Percentiles rank a stretch among this genome's conserved stretches.
phyloP scores from a whole-genome alignment of 805 yeast genomes.

The Suhomyces faveliae region DNA sequence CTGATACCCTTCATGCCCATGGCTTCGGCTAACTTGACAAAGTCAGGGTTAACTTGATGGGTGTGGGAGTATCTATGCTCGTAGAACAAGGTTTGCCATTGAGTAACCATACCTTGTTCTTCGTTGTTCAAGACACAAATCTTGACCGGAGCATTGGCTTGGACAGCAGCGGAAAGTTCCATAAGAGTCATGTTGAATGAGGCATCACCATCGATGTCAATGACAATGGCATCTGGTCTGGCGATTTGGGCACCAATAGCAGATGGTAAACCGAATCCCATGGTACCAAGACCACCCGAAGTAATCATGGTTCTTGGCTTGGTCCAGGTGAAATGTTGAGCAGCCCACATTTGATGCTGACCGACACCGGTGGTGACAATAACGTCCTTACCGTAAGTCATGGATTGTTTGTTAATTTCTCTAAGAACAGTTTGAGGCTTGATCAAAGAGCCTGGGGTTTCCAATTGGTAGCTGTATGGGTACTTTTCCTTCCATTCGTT shows the following conservation, averaged over 20 bases:
- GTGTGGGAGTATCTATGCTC: conserved; percentile 98
- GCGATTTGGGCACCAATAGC: conserved; percentile 99
- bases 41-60: conserved; percentile 93
- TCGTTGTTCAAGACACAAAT: conserved; percentile 89
- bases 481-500: conserved; percentile 80
- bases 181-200: conserved; percentile 97
- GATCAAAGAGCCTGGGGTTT: conserved; percentile 75
- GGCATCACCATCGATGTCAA: conserved; percentile 98
- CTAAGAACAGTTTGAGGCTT: conserved; percentile 91
- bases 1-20: conserved; percentile 89
- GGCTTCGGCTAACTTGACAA: conserved; percentile 87
- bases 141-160: conserved; percentile 89
- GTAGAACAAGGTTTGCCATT: conserved; percentile 97
- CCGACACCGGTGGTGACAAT: conserved; percentile 98
- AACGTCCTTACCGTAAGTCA: conserved; percentile 64
- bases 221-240: conserved; percentile 89
- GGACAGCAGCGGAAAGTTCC: conserved; percentile 92
- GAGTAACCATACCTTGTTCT: conserved; percentile 99
- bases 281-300: conserved; percentile 98
- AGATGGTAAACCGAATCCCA: conserved; percentile 97
- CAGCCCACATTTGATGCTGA: conserved; percentile 99
- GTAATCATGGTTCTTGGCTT: conserved; percentile 91
- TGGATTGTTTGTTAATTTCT: conserved; percentile 73
- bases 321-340: conserved; percentile 94
- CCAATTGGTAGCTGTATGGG: conserved; percentile 80